Evolutionary conservation across 2,329 filamentous ascomycete genomes (phyloP).

Genomic region (Fusarium sterilihyphosum): DNA sequence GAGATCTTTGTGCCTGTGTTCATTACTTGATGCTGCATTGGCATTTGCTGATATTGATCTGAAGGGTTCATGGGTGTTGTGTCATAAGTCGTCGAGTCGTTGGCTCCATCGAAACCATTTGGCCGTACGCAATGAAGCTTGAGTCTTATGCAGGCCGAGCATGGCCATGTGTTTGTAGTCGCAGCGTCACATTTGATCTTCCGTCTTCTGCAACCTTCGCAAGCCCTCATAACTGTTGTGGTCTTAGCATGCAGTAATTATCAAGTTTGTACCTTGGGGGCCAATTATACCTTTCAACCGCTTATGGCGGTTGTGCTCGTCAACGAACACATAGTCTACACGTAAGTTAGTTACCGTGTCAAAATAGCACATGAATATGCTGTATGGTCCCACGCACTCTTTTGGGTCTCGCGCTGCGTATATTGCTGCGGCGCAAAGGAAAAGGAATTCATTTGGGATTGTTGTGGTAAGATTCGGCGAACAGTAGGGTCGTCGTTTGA

Average conservation of each 20-base stretch:
- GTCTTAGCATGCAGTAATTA: conserved; percentile 12
- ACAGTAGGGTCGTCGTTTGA: conserved; percentile 68
- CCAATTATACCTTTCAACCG: conserved; percentile 81
- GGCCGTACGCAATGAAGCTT: conserved; percentile 95
- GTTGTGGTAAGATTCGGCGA: conserved; percentile 73
- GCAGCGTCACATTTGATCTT: conserved; percentile 99
- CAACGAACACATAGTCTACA: conserved; percentile 96
- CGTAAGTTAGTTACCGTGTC: conserved; percentile 27
- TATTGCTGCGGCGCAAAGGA: conserved; percentile 73
- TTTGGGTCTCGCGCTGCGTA: conserved; percentile 76
- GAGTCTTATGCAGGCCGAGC: conserved; percentile 89
- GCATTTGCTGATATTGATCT: conserved; percentile 59
- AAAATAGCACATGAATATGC: background rate
- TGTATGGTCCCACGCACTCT: conserved; percentile 69
- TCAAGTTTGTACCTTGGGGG: background rate
- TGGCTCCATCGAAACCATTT: conserved; percentile 71
- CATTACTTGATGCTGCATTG: conserved; percentile 59
- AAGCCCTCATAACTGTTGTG: conserved; percentile 88
- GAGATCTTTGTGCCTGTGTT: conserved; percentile 53
- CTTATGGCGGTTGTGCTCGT: conserved; percentile 98
- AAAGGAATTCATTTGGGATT: conserved; percentile 72
- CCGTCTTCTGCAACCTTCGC: conserved; percentile 90
- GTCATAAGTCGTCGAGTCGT: conserved; percentile 49
- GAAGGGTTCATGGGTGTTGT: conserved; percentile 46
- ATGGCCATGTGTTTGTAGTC: conserved; percentile 97